phyloP scores from a whole-genome alignment of 1,284 basidiomycete genomes.

The Ceratobasidium sp. region DNA sequence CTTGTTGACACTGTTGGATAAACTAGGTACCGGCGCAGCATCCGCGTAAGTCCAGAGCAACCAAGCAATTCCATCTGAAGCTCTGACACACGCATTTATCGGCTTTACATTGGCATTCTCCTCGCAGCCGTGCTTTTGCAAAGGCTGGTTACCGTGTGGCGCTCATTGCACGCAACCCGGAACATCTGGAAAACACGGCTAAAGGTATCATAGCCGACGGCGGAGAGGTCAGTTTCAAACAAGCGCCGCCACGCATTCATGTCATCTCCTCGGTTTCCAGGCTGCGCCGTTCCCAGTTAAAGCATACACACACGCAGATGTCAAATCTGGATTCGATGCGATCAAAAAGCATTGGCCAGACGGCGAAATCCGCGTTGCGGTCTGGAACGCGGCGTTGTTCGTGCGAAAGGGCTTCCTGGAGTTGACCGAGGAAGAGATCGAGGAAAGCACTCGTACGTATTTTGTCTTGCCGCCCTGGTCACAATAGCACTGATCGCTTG shows the following conservation, averaged over 20 bases:
- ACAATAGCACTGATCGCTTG: background rate
- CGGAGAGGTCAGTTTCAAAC: slow-evolving; percentile 58
- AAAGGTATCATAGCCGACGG: slow-evolving; percentile 64
- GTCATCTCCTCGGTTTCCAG: slow-evolving; percentile 49
- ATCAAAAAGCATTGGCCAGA: slow-evolving; percentile 62
- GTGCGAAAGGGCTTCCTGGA: slow-evolving; percentile 74
- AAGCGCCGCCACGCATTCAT: background rate
- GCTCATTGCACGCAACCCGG: slow-evolving; percentile 66
- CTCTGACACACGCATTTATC: background rate
- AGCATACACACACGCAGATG: slow-evolving; percentile 61
- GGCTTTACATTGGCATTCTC: slow-evolving; percentile 45
- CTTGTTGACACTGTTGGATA: background rate
- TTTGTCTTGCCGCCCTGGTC: background rate
- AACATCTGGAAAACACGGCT: slow-evolving; percentile 61
- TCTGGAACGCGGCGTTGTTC: slow-evolving; percentile 68
- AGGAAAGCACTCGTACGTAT: slow-evolving; percentile 39
- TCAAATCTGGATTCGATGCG: slow-evolving; percentile 61
- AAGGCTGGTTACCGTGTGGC: slow-evolving; percentile 68
- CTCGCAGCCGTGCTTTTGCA: slow-evolving; percentile 54
- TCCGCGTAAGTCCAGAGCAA: slow-evolving; percentile 60
- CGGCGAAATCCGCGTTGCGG: slow-evolving; percentile 64
- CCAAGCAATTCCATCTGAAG: no score
- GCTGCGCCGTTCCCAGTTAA: slow-evolving; percentile 66
- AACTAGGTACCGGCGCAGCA: slow-evolving; percentile 65
- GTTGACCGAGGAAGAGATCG: slow-evolving; percentile 56